A percentile compares a stretch with the other conserved stretches of the same genome.
These are phyloP conservation scores for Cladorrhinum sp. DNA, from an alignment of 2,329 filamentous ascomycete genomes.

Conservation along the genomic window DNA sequence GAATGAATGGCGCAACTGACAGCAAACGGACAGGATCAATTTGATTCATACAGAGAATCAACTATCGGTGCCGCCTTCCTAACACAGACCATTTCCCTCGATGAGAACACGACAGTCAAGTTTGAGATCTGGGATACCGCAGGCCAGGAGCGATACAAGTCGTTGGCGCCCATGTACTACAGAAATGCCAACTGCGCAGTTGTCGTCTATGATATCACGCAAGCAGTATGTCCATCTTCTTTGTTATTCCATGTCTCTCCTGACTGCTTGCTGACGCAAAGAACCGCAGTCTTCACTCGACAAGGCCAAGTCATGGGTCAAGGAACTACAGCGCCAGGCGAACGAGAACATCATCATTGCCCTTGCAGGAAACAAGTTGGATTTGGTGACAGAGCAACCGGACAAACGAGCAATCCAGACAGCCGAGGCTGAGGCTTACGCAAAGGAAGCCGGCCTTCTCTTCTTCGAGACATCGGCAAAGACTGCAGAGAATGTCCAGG, in stretches of 20 bases:
- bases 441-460: slow-evolving; percentile 84
- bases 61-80: slow-evolving; percentile 98
- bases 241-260: slow-evolving; percentile 4
- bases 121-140: slow-evolving; percentile 99
- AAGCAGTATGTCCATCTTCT: slow-evolving; percentile 69
- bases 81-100: slow-evolving; percentile 96
- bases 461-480: slow-evolving; percentile 99
- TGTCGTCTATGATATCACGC: slow-evolving; percentile 98
- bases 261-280: slow-evolving; percentile 26
- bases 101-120: slow-evolving; percentile 97
- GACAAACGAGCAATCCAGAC: slow-evolving; percentile 91
- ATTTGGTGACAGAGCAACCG: slow-evolving; percentile 89
- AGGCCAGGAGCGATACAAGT: slow-evolving; percentile 98
- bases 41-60: slow-evolving; percentile 94
- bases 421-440: slow-evolving; percentile 91
- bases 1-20: slow-evolving; percentile 15
- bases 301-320: slow-evolving; percentile 99
- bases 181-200: slow-evolving; percentile 98
- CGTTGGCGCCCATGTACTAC: slow-evolving; percentile 98
- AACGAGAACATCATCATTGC: slow-evolving; percentile 99
- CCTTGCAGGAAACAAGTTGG: slow-evolving; percentile 94
- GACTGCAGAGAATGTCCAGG: slow-evolving; percentile 91
- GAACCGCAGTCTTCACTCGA: slow-evolving; percentile 78
- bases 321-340: slow-evolving; percentile 95
- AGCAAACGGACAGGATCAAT: slow-evolving; percentile 73